Evolutionary conservation across 306 rosid species (phyloP).

Genomic region (Pachyrhizus erosus): DNA sequence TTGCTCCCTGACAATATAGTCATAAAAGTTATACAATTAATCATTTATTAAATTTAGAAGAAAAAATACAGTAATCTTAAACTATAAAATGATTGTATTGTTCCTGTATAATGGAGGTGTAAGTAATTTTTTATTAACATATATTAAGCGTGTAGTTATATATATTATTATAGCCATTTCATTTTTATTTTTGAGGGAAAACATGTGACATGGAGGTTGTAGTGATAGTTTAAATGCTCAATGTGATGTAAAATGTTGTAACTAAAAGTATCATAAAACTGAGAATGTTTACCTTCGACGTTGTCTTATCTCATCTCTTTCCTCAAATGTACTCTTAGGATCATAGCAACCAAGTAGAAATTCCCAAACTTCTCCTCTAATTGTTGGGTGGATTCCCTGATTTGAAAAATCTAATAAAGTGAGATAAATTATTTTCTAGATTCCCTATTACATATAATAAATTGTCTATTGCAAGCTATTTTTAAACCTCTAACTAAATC

Average conservation of each 20-base stretch:
- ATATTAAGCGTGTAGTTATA: background rate
- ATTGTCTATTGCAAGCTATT: background rate
- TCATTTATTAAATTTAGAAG: background rate
- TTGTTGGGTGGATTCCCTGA: constrained; percentile 95
- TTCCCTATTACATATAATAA: background rate
- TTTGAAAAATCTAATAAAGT: constrained; percentile 27
- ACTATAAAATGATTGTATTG: background rate
- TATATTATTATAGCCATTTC: background rate
- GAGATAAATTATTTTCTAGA: background rate
- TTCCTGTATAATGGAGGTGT: background rate
- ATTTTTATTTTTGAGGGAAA: background rate
- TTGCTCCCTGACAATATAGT: constrained; percentile 55
- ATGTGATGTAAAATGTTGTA: constrained; percentile 5
- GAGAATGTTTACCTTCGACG: constrained; percentile 70
- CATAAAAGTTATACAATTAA: constrained; percentile 21
- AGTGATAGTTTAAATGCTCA: background rate
- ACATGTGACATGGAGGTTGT: background rate
- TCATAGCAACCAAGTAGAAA: constrained; percentile 95
- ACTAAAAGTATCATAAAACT: background rate
- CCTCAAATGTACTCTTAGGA: constrained; percentile 77
- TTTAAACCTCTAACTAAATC: background rate
- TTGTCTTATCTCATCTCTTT: constrained; percentile 73
- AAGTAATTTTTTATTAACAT: background rate
- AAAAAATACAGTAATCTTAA: background rate
- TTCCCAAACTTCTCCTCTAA: constrained; percentile 99